A percentile compares a stretch with the other conserved stretches of the same genome.
Evolutionary conservation across 108 stramenopile species (phyloP).

Genomic region (Skeletonema menzelii): DNA sequence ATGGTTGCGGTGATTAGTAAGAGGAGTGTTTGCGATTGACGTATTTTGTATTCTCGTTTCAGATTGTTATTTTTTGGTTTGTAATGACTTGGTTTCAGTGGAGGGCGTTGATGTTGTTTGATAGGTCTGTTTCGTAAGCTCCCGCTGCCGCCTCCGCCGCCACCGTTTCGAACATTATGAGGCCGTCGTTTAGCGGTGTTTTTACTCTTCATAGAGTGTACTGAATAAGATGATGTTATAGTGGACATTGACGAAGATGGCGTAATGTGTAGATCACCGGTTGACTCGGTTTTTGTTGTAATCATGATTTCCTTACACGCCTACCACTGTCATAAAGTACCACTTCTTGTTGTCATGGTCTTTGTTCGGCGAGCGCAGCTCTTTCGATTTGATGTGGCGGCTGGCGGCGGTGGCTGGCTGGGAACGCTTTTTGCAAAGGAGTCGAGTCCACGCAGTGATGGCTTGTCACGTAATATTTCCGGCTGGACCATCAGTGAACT

Average conservation of each 20-base stretch:
- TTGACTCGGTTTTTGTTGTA: neutral
- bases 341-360: too few relatives aligned
- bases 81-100: neutral
- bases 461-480: too few relatives aligned
- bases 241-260: neutral
- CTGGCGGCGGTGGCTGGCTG: too few relatives aligned
- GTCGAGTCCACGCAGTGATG: too few relatives aligned
- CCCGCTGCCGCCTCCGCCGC: neutral
- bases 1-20: neutral
- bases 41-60: conserved; percentile 12
- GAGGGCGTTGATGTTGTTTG: neutral
- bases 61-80: neutral
- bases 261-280: neutral
- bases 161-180: neutral
- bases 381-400: too few relatives aligned
- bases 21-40: conserved; percentile 12
- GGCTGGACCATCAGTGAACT: too few relatives aligned
- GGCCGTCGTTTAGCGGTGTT: neutral
- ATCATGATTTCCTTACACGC: neutral
- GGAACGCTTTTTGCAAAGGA: too few relatives aligned
- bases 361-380: too few relatives aligned
- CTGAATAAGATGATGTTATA: neutral
- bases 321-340: too few relatives aligned
- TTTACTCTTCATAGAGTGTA: neutral
- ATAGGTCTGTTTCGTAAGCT: neutral